Evolutionary conservation across 2,329 filamentous ascomycete genomes (phyloP), one percentile per base, ranked within the genome.

Genomic region (Fusarium succisae): DNA sequence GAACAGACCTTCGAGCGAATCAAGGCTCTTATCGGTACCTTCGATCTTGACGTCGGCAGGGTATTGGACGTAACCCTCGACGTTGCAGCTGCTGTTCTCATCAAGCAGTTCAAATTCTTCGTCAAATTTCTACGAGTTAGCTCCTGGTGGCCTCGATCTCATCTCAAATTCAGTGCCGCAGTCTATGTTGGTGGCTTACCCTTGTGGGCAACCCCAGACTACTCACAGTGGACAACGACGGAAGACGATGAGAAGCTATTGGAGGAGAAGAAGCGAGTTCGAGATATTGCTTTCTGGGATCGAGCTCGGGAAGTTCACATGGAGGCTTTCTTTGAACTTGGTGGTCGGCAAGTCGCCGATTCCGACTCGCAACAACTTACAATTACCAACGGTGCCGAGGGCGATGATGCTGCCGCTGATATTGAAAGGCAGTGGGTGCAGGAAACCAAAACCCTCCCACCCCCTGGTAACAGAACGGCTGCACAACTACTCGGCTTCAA

Each of bases 401-500:
- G 81, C 17, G 81, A 82, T 28, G 86, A 86, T 18, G 81, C 84
- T 26, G 87, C 90, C 38, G 86, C 88, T 58, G 87, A 87, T 51
- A 85, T 90, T 32, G 90, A 91, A 64, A 86, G 87, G 12, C 87
- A 92, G 75, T 98, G 95, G 94, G 94, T 97, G 76, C 88, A 90
- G 72, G 86, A 90, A 67, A 98, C 96, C 6, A 92, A 91, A 63
- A 97, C 94, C 0, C 84, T 96, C 8, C 95, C 95, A 9, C 94
- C 95, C 3, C 87, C 89, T 37, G 96, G 97, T 37, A 99, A 98
- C 80, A 91, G 92, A 48, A 94, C 97, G 67, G 96, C 96, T 3
- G 97, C 97, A 37, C 96, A 98, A 81, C 88, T 99, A 8, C 91
- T 99, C 20, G 96, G 96, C 8, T 99, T 99, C 87, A 99, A 99